A percentile compares a stretch with the other conserved stretches of the same genome.
Evolutionary conservation across 345 rosid species (phyloP).

Genomic region (Punica granatum): DNA sequence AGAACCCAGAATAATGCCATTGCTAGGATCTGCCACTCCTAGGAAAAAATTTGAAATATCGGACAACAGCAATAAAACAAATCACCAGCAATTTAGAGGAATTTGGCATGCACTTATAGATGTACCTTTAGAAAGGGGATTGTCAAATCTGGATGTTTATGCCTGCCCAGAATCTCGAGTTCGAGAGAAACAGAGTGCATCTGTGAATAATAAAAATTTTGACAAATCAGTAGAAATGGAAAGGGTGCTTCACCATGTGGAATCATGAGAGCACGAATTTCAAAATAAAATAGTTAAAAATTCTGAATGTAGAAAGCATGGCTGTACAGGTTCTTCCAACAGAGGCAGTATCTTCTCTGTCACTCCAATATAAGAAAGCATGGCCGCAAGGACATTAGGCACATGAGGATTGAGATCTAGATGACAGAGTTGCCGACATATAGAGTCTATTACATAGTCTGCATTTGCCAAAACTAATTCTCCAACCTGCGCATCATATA

Average conservation of each 20-base stretch:
- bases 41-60: not conserved
- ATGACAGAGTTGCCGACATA: slow-evolving; percentile 83
- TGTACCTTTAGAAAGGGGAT: slow-evolving; percentile 77
- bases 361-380: slow-evolving; percentile 91
- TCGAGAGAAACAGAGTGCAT: slow-evolving; percentile 73
- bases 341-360: slow-evolving; percentile 71
- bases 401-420: slow-evolving; percentile 82
- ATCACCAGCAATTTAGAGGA: not conserved
- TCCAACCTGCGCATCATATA: slow-evolving; percentile 52
- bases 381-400: slow-evolving; percentile 88
- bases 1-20: not conserved
- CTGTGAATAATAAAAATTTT: slow-evolving; percentile 31
- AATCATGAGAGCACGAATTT: not conserved
- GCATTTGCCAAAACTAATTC: slow-evolving; percentile 85
- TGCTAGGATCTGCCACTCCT: not conserved
- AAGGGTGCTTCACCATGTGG: not conserved
- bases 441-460: slow-evolving; percentile 81
- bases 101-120: not conserved
- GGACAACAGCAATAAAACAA: not conserved
- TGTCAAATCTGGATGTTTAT: slow-evolving; percentile 84
- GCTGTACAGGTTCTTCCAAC: slow-evolving; percentile 80
- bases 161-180: slow-evolving; percentile 88
- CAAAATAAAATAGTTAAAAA: not conserved
- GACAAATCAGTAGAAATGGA: not conserved
- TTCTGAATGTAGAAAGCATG: not conserved